phyloP scores from a whole-genome alignment of 805 yeast species.

The Candida gorgasii region DNA sequence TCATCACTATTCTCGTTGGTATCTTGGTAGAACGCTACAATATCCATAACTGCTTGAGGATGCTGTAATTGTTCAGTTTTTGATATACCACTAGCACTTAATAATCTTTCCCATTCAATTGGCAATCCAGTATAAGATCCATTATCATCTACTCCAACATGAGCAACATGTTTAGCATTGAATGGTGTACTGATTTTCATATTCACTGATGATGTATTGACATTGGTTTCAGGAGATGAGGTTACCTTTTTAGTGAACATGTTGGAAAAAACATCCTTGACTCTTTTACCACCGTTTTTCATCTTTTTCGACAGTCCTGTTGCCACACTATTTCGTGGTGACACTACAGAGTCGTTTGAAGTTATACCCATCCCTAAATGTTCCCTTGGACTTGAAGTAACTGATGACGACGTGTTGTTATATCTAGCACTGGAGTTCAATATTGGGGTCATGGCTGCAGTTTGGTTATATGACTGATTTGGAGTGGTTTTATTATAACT shows the following conservation, averaged over 20 bases:
- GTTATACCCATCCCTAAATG: slow-evolving; percentile 22
- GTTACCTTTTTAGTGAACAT: slow-evolving; percentile 43
- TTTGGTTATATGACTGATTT: slow-evolving; percentile 22
- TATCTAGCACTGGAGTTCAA: slow-evolving; percentile 17
- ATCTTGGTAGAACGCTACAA: slow-evolving; percentile 81
- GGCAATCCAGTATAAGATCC: slow-evolving; percentile 94
- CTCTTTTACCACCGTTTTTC: slow-evolving; percentile 45
- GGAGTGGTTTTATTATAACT: slow-evolving; percentile 16
- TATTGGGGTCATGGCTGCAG: slow-evolving; percentile 33
- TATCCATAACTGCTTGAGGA: slow-evolving; percentile 93
- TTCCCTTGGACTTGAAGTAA: slow-evolving; percentile 27
- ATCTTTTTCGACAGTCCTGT: slow-evolving; percentile 26
- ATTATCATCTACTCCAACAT: slow-evolving; percentile 86
- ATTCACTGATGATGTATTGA: slow-evolving; percentile 22
- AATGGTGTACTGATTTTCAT: slow-evolving; percentile 86
- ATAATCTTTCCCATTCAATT: slow-evolving; percentile 83
- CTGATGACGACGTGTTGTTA: slow-evolving; percentile 7
- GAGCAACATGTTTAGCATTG: slow-evolving; percentile 87
- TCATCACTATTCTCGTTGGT: slow-evolving; percentile 43
- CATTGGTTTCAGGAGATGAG: slow-evolving; percentile 10
- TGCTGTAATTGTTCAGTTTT: slow-evolving; percentile 85
- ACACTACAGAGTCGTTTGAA: slow-evolving; percentile 14
- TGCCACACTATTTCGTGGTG: slow-evolving; percentile 19
- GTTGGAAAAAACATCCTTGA: slow-evolving; percentile 59
- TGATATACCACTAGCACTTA: slow-evolving; percentile 85